Evolutionary conservation across 164 flowering plant species (phyloP), one percentile per base, ranked within the genome.

Genomic region (Echeveria elegans): DNA sequence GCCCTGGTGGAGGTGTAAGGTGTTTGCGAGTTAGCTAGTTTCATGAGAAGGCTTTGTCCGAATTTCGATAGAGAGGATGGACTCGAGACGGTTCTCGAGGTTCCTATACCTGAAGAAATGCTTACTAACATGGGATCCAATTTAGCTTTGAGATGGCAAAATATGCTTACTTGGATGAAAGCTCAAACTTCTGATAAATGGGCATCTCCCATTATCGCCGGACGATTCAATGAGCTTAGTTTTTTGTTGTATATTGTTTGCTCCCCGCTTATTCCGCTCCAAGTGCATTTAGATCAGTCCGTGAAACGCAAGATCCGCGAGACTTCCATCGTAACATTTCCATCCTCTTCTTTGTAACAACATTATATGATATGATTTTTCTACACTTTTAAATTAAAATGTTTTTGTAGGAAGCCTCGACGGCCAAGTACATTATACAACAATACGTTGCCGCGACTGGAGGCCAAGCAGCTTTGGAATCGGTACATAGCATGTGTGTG

Each of bases 81-180:
- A 29, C 74, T 91, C n/a, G 96, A 91, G 47, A 43, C 47, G 73
- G 85, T 91, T 10, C 85, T 89, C 1, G 97, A 91, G 83, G 92
- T 91, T 9, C 97, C 97, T 2, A 85, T 91, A 36, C 97, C 97
- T 0, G 97, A 91, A 66, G 94, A 91, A 66, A 83, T 85, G 88
- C 84, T 85, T 70, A 64, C 70, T 0, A 74, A 80, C 75, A 76
- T 86, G 86, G 92, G 97, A 14, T 76, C 66, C 72, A 87, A 75
- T 34, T 64, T 71, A 1, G 77, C 78, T 9, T 66, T 81, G 34
- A 70, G 86, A 5, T 92, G 82, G 77, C 89, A 85, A 52, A 88
- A 85, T 75, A 82, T 92, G 92, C 71, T 75, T 18, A 70, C 82
- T 4, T 88, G 94, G 96, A 88, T 92, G 88, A 92, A 78, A 71